phyloP scores from a whole-genome alignment of 2,329 filamentous ascomycete genomes.

The Stagonosporopsis rhizophila region DNA sequence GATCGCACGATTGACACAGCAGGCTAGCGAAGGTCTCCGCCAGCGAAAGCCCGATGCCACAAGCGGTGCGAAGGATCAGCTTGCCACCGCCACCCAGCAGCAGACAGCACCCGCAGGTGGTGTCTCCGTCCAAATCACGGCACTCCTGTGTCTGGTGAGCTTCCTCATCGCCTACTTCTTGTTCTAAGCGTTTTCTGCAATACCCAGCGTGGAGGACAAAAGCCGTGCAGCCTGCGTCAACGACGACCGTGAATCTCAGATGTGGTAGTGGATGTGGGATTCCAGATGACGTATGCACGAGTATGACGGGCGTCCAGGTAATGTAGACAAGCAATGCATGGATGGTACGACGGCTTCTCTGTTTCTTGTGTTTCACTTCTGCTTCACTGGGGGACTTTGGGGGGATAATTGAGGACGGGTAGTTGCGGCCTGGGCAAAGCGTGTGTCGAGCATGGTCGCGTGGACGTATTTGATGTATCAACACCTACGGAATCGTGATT shows the following conservation, averaged over 20 bases:
- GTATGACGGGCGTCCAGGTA: slow-evolving; percentile 17
- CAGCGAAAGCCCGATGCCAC: slow-evolving; percentile 74
- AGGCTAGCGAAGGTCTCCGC: slow-evolving; percentile 69
- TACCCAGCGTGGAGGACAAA: slow-evolving; percentile 29
- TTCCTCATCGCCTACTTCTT: slow-evolving; percentile 96
- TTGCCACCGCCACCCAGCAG: slow-evolving; percentile 60
- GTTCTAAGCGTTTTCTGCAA: slow-evolving; percentile 68
- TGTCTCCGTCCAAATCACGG: slow-evolving; percentile 85
- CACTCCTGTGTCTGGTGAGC: slow-evolving; percentile 82
- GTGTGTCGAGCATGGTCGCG: slow-evolving; percentile 11
- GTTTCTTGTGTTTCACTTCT: slow-evolving; percentile 17
- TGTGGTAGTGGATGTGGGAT: slow-evolving; percentile 24
- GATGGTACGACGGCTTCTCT: slow-evolving; percentile 12
- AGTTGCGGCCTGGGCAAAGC: slow-evolving; percentile 13
- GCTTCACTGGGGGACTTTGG: slow-evolving; percentile 8
- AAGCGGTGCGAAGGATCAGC: slow-evolving; percentile 59
- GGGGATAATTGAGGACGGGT: slow-evolving; percentile 10
- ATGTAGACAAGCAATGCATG: slow-evolving; percentile 14
- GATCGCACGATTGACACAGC: slow-evolving; percentile 71
- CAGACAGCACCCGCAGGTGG: slow-evolving; percentile 68
- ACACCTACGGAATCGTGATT: slow-evolving; percentile 29
- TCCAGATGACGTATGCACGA: slow-evolving; percentile 24
- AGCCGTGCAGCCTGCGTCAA: slow-evolving; percentile 28
- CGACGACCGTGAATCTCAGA: slow-evolving; percentile 31
- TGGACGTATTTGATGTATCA: slow-evolving; percentile 38